phyloP scores from a whole-genome alignment of 345 rosid genomes.

The Reutealis trisperma region DNA sequence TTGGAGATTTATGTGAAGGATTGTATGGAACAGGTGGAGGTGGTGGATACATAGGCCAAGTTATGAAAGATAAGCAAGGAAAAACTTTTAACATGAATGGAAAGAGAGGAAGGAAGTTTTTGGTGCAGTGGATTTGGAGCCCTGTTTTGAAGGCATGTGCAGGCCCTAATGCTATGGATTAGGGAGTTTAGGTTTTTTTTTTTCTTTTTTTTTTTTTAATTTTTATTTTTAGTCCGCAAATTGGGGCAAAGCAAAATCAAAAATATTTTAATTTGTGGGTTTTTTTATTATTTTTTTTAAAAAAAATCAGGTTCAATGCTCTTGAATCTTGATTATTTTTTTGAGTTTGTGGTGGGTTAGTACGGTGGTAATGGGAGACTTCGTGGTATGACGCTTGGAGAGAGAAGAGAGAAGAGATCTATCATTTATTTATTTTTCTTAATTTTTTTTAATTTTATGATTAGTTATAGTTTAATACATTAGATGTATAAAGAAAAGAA shows the following conservation, averaged over 20 bases:
- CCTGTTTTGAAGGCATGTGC: constrained; percentile 73
- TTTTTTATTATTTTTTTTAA: not conserved
- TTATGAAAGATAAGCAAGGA: constrained; percentile 64
- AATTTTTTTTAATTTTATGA: not conserved
- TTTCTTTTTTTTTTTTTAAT: not conserved
- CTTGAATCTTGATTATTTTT: not conserved
- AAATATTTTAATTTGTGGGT: not conserved
- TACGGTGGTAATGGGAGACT: not conserved
- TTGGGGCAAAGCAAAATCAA: no score
- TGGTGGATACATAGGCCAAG: constrained; percentile 88
- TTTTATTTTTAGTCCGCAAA: not conserved
- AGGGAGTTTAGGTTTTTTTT: not conserved
- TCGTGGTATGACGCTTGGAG: not conserved
- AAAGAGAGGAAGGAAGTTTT: constrained; percentile 58
- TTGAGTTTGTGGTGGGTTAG: not conserved
- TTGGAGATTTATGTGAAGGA: constrained; percentile 83
- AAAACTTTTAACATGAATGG: constrained; percentile 78
- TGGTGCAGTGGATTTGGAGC: constrained; percentile 97
- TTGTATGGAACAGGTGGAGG: constrained; percentile 95
- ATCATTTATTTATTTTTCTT: not conserved
- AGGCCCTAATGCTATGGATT: constrained; percentile 80
- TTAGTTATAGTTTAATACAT: not conserved
- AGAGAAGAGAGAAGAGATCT: not conserved
- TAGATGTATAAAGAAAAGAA: not conserved
- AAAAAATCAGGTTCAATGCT: constrained; percentile 1